These are phyloP conservation scores for Calonectria pteridis DNA, from an alignment of 2,329 filamentous ascomycete species.

Conservation along the genomic window DNA sequence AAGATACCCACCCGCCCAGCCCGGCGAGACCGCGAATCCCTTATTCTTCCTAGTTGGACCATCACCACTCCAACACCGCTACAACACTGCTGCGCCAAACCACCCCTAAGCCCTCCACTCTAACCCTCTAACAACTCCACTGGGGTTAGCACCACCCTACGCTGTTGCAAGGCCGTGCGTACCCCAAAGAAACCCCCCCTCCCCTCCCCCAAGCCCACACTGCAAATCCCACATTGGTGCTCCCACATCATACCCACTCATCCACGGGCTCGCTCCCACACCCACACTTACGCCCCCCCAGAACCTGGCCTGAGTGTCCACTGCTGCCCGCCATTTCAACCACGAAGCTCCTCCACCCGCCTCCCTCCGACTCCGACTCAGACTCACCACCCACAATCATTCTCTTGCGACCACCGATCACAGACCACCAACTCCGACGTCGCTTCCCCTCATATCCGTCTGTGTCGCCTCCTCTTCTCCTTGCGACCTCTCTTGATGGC, in stretches of 20 bases:
- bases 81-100: constrained; percentile 15
- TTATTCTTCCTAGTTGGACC: constrained; percentile 6
- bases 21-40: constrained; percentile 8
- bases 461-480: constrained; percentile 10
- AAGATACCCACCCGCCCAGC: constrained; percentile 5
- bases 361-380: constrained; percentile 42
- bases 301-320: constrained; percentile 34
- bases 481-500: constrained; percentile 38
- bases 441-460: constrained; percentile 24
- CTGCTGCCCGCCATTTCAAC: constrained; percentile 45
- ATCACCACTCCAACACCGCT: constrained; percentile 10
- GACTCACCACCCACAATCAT: constrained; percentile 40
- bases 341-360: constrained; percentile 39
- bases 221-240: constrained; percentile 33
- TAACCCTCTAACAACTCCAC: constrained; percentile 22
- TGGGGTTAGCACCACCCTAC: constrained; percentile 24
- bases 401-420: constrained; percentile 35
- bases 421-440: constrained; percentile 29
- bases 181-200: constrained; percentile 21
- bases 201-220: constrained; percentile 22
- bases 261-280: constrained; percentile 14
- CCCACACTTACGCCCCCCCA: constrained; percentile 24
- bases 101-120: constrained; percentile 16
- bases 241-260: constrained; percentile 19
- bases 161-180: constrained; percentile 26